A percentile compares a stretch with the other conserved stretches of the same genome.
phyloP scores from a whole-genome alignment of 345 rosid genomes.

The Eucalyptus pumila region DNA sequence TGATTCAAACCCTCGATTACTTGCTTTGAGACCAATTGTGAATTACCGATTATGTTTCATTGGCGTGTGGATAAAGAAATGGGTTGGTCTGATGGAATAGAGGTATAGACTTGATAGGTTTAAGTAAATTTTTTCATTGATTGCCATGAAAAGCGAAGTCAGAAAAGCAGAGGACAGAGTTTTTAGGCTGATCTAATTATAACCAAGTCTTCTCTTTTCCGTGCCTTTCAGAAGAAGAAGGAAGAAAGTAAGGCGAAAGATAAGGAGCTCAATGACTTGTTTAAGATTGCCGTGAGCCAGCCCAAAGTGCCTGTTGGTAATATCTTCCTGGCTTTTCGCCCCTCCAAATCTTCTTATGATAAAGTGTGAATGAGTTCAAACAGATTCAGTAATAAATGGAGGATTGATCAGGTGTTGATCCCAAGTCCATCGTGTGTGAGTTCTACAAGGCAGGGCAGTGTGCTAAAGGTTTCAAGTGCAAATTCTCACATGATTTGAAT shows the following conservation, averaged over 20 bases:
- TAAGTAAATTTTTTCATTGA: neutral
- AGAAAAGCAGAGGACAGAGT: neutral
- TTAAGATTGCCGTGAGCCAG: slow-evolving; percentile 64
- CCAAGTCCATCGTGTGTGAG: slow-evolving; percentile 60
- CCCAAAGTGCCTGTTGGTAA: slow-evolving; percentile 61
- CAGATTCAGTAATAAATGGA: neutral
- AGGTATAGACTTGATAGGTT: neutral
- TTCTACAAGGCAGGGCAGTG: slow-evolving; percentile 61
- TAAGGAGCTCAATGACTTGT: slow-evolving; percentile 56
- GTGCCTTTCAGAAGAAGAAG: slow-evolving; percentile 35
- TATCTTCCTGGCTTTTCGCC: neutral
- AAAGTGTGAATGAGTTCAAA: neutral
- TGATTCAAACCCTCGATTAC: neutral
- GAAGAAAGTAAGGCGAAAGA: slow-evolving; percentile 50
- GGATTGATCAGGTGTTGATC: slow-evolving; percentile 51
- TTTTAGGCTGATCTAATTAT: neutral
- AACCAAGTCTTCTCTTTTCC: neutral
- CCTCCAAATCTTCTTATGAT: neutral
- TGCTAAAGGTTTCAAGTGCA: slow-evolving; percentile 58
- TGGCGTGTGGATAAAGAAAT: too few relatives aligned
- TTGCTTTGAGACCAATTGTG: neutral
- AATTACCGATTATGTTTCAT: neutral
- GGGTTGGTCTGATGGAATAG: neutral
- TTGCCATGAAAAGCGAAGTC: neutral
- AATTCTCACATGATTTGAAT: slow-evolving; percentile 64